Conservation (phyloP, 352 stramenopile genomes). For the Discostella stelligera region DNA sequence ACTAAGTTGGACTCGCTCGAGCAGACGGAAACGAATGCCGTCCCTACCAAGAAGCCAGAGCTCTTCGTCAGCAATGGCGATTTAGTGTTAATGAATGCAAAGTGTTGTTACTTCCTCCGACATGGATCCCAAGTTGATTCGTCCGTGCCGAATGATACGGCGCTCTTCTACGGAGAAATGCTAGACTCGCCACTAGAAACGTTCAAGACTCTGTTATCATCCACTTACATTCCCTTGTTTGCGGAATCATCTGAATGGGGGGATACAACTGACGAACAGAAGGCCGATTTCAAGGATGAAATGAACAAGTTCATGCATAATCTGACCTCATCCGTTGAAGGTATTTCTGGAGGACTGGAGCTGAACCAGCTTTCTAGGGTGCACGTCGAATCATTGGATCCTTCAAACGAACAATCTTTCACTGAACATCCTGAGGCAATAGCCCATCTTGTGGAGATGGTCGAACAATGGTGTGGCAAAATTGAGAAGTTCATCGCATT, state of each 20-base stretch:
- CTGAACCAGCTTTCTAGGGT: slow-evolving; percentile 80
- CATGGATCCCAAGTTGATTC: slow-evolving; percentile 59
- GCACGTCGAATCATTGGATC: slow-evolving; percentile 55
- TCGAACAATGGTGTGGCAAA: slow-evolving; percentile 88
- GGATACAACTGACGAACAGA: slow-evolving; percentile 88
- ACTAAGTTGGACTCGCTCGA: slow-evolving; percentile 49
- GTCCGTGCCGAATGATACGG: slow-evolving; percentile 68
- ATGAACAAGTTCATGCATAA: slow-evolving; percentile 92
- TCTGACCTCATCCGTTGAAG: slow-evolving; percentile 93
- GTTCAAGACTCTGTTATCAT: slow-evolving; percentile 81
- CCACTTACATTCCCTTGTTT: slow-evolving; percentile 89
- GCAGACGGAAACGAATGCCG: slow-evolving; percentile 26
- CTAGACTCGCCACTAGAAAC: slow-evolving; percentile 78
- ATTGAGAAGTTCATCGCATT: slow-evolving; percentile 60
- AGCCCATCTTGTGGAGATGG: slow-evolving; percentile 91
- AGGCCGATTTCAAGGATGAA: slow-evolving; percentile 89
- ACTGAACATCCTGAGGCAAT: slow-evolving; percentile 89
- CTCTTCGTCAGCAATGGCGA: slow-evolving; percentile 80
- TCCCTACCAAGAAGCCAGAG: slow-evolving; percentile 56
- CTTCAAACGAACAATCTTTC: slow-evolving; percentile 72
- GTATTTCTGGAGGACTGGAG: slow-evolving; percentile 92
- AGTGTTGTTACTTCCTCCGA: slow-evolving; percentile 84
- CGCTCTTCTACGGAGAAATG: slow-evolving; percentile 84
- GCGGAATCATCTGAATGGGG: slow-evolving; percentile 94
- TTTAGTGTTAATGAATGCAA: slow-evolving; percentile 73